A percentile compares a stretch with the other conserved stretches of the same genome.
phyloP scores from a whole-genome alignment of 768 basidiomycete species.

The Epithele typhae region DNA sequence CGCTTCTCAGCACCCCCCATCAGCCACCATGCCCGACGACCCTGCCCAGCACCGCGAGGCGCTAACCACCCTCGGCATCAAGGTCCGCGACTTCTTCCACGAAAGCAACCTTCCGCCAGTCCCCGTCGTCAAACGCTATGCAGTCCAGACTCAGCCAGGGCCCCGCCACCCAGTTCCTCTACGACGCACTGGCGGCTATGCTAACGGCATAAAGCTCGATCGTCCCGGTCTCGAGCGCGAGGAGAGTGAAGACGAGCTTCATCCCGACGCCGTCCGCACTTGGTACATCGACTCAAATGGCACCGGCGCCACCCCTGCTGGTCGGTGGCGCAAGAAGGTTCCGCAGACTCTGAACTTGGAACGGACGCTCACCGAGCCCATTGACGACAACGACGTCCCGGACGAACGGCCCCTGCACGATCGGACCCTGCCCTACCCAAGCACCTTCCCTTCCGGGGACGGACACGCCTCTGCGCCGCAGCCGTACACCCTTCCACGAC shows the following conservation, averaged over 20 bases:
- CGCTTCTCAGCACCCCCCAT: too few species aligned
- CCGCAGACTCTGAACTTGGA: slow-evolving; percentile 20
- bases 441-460: background rate
- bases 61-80: slow-evolving; percentile 33
- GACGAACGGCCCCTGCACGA: slow-evolving; percentile 4
- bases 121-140: slow-evolving; percentile 41
- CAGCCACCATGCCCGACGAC: background rate
- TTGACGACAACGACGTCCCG: slow-evolving; percentile 15
- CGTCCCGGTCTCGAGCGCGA: too few species aligned
- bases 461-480: slow-evolving; percentile 2
- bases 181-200: slow-evolving; percentile 34
- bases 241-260: slow-evolving; percentile 13
- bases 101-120: slow-evolving; percentile 64
- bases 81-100: slow-evolving; percentile 61
- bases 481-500: too few species aligned
- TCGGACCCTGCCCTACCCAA: slow-evolving; percentile 8
- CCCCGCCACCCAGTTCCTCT: slow-evolving; percentile 27
- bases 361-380: slow-evolving; percentile 32
- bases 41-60: slow-evolving; percentile 7
- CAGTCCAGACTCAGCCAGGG: slow-evolving; percentile 44
- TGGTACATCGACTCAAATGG: slow-evolving; percentile 14
- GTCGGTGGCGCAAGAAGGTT: slow-evolving; percentile 21
- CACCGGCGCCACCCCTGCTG: slow-evolving; percentile 5
- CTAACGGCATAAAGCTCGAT: slow-evolving; percentile 22
- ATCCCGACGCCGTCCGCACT: slow-evolving; percentile 4